Base-by-base conservation (phyloP, 2,329 filamentous ascomycete genomes). In the Endoconidiophora laricicola region DNA sequence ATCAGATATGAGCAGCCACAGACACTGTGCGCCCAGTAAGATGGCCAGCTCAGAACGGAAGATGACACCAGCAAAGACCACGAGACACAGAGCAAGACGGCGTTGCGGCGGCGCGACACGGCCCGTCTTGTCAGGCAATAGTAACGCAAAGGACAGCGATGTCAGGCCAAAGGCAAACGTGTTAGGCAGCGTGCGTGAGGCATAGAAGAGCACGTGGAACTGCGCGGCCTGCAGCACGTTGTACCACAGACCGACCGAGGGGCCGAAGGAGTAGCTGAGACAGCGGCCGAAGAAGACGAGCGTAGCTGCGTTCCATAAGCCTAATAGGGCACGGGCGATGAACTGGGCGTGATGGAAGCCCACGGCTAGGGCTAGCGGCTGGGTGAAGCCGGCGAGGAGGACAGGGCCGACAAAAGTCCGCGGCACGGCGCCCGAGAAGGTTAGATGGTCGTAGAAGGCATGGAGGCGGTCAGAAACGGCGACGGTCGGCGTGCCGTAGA, bases 141-240 rank as follows among this genome's bases (percentile, higher is more conserved):
- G 63, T 43, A 67, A 71, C 44, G 66, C 71, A 46, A 74, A 68
- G 5, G 83, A 80, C 42, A 83, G 60, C 0, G 81, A 87, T 50
- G 81, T 86, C 52, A 95, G 67, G 7, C 79, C 77, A 67, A 96
- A 91, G 18, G 91, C 88, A 65, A 95, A 94, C 83, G 93, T 94
- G 62, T 98, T 98, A 2, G 91, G 91, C 56, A 98, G 67, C 2
- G 87, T 91, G 54, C 91, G 74, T 14, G 87, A 91, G 12, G 88
- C 82, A 68, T 98, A 98, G 65, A 86, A 98, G 54, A 91, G 73
- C 54, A 94, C 68, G 65, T 98, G 91, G 60, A 98, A 98, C 64
- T 96, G 90, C 63, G 79, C 81, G 1, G 77, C 76, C 60, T 87
- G 82, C 49, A 96, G 71, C 38, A 85, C 54, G 3, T 82, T 66